A percentile compares a stretch with the other conserved stretches of the same genome.
phyloP scores from a whole-genome alignment of 2,329 filamentous ascomycete genomes.

The Claviceps humidiphila region DNA sequence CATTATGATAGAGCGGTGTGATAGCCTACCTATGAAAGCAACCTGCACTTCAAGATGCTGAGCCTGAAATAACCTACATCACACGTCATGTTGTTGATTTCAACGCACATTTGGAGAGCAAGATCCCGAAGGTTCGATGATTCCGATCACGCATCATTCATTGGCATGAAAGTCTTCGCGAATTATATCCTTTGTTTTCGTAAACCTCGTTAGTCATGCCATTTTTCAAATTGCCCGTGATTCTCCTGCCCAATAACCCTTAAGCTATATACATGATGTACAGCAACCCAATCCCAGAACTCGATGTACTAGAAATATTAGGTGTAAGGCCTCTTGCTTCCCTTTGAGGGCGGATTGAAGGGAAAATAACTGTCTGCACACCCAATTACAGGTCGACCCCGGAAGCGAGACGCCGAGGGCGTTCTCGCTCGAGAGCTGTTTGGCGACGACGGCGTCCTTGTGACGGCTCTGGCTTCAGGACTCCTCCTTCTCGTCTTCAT shows the following conservation, averaged over 20 bases:
- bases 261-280: background rate
- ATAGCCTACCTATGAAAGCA: too few species aligned
- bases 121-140: too few species aligned
- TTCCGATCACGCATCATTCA: too few species aligned
- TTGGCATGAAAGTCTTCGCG: too few species aligned
- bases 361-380: conserved; percentile 31
- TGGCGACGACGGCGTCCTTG: conserved; percentile 19
- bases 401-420: conserved; percentile 27
- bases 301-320: background rate
- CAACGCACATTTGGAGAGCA: too few species aligned
- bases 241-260: background rate
- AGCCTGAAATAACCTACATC: too few species aligned
- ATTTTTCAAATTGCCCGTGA: too few species aligned
- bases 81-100: too few species aligned
- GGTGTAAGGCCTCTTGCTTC: conserved; percentile 14
- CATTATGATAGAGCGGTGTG: too few species aligned
- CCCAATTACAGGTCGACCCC: conserved; percentile 12
- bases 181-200: too few species aligned
- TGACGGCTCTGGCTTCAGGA: conserved; percentile 16
- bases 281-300: background rate
- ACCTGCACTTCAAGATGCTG: too few species aligned
- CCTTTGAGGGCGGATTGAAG: conserved; percentile 18
- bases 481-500: conserved; percentile 28
- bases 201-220: too few species aligned
- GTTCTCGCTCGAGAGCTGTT: conserved; percentile 37